Evolutionary conservation across 306 rosid genomes (phyloP).

Genomic region (Vigna nakashimae): DNA sequence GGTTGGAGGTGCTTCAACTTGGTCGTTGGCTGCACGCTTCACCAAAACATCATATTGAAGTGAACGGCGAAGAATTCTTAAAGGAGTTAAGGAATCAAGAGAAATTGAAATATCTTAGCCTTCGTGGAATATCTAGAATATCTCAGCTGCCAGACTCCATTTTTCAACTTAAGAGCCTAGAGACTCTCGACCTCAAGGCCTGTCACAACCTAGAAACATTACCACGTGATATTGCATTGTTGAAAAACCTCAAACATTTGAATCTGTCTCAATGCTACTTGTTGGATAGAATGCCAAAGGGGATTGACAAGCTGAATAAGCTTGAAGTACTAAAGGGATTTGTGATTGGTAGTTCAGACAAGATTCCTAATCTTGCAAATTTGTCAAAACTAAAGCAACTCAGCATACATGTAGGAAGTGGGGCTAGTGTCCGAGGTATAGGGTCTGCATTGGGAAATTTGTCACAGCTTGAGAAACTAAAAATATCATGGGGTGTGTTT

Average conservation of each 20-base stretch:
- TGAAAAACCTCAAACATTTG: constrained; percentile 47
- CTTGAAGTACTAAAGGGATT: constrained; percentile 60
- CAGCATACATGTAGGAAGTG: constrained; percentile 41
- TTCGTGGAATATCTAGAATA: not conserved
- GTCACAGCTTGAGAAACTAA: not conserved
- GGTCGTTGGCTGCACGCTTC: constrained; percentile 32
- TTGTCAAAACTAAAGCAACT: constrained; percentile 23
- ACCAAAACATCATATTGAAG: constrained; percentile 29
- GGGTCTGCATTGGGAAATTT: not conserved
- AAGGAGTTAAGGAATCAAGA: not conserved
- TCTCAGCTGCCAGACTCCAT: not conserved
- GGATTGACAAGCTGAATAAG: constrained; percentile 33
- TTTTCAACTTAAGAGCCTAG: constrained; percentile 18
- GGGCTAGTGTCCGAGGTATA: not conserved
- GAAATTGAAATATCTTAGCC: not conserved
- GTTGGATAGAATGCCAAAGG: constrained; percentile 53
- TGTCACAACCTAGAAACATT: constrained; percentile 43
- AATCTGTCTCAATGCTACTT: constrained; percentile 53
- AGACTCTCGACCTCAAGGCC: constrained; percentile 40
- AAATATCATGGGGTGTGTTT: not conserved
- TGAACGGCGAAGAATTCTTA: not conserved
- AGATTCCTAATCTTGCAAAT: not conserved
- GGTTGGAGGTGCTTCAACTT: constrained; percentile 38
- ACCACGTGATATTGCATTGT: constrained; percentile 30
- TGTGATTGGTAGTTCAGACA: constrained; percentile 8